Evolutionary conservation across 306 rosid genomes (phyloP), one percentile per base, ranked within the genome.

Genomic region (Heteromeles arbutifolia): DNA sequence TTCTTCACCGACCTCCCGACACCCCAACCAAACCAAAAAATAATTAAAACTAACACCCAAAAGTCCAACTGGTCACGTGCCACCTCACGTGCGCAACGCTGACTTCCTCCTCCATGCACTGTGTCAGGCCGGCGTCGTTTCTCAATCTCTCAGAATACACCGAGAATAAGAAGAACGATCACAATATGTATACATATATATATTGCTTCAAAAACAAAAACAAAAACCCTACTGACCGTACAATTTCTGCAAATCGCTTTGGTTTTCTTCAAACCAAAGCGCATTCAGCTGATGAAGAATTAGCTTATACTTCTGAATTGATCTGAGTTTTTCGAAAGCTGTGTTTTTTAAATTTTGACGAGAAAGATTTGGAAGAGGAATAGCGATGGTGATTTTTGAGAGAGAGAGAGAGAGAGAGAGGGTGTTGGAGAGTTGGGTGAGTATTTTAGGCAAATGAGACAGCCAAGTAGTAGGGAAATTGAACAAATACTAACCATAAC

Each of bases 1-100:
- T 95, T 77, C 73, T 74, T 72, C 91, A 89, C 89, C 85, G 78
- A 85, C 66, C 64, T 77, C 86, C 39, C 45, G 76, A 15, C 21
- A 58, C 21, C 54, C 54, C 54, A 22, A 58, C 13, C 28, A 58
- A 24, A 58, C 8, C 15, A 24, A 22, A 58, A 22, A 37, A 37
- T 37, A 7, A 37, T 37, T 37, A 58, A 22, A 57, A 22, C 29
- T n/a, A 22, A 22, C 29, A 14, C 21, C 66, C 66, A 14, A 26
- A 62, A 14, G 84, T 41, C 54, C 37, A 69, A 71, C 32, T 71
- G 65, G 37, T 83, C 86, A 45, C 79, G n/a, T n/a, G n/a, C n/a
- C n/a, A n/a, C n/a, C n/a, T n/a, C n/a, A n/a, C n/a, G 82, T 82
- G 81, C 78, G 37, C 70, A 69, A 44, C 56, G 56, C 54, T 8